Percentiles rank a stretch among this genome's conserved stretches.
Evolutionary conservation across 2,329 filamentous ascomycete genomes (phyloP).

Genomic region (Tolypocladium paradoxum): DNA sequence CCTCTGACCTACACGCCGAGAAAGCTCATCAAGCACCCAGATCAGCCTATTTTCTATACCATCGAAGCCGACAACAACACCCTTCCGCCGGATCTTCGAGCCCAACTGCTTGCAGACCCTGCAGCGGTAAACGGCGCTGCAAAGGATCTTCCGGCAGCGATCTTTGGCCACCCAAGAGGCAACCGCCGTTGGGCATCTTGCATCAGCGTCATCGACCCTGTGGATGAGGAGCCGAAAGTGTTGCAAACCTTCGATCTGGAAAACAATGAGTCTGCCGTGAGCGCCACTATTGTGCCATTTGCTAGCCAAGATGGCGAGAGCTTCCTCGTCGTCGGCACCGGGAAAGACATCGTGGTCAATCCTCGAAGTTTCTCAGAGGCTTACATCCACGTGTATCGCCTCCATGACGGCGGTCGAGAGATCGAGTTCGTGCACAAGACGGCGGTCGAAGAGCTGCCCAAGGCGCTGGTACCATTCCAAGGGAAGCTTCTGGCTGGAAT

Average conservation of each 20-base stretch:
- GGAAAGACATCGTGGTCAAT: constrained; percentile 74
- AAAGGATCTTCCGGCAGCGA: constrained; percentile 59
- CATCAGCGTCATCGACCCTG: constrained; percentile 81
- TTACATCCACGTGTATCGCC: constrained; percentile 85
- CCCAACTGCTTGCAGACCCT: constrained; percentile 64
- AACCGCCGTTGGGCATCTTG: constrained; percentile 90
- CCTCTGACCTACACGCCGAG: constrained; percentile 84
- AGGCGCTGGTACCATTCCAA: constrained; percentile 87
- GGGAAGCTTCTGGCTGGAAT: constrained; percentile 80
- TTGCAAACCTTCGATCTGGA: constrained; percentile 71
- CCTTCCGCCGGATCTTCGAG: constrained; percentile 65
- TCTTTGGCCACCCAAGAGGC: constrained; percentile 82
- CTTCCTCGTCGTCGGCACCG: constrained; percentile 90
- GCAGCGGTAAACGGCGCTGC: constrained; percentile 60
- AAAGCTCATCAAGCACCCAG: constrained; percentile 77
- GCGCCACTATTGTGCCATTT: constrained; percentile 74
- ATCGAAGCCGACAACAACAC: constrained; percentile 92
- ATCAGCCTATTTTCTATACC: constrained; percentile 83
- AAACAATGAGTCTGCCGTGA: constrained; percentile 86
- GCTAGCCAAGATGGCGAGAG: constrained; percentile 78
- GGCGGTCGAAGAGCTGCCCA: constrained; percentile 76
- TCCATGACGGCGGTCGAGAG: constrained; percentile 75
- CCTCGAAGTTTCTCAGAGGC: constrained; percentile 68
- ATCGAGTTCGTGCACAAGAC: constrained; percentile 97
- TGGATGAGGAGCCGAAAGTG: constrained; percentile 57